phyloP scores from a whole-genome alignment of 495 filamentous ascomycete species.

The Penicillium goetzii region DNA sequence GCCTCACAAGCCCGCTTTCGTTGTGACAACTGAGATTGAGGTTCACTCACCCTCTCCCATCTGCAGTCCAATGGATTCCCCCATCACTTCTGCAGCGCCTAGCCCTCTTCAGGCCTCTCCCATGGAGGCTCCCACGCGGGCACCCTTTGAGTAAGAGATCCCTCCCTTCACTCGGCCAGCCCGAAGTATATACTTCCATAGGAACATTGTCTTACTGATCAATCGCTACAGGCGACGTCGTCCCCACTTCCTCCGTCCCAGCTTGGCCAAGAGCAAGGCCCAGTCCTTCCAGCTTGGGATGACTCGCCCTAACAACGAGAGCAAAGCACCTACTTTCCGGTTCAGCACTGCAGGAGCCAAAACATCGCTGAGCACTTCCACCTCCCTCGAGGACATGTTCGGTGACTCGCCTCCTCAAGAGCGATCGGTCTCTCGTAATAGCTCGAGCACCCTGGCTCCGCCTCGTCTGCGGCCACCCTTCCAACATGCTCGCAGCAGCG shows the following conservation, averaged over 20 bases:
- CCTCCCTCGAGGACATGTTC: conserved; percentile 79
- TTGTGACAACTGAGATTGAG: conserved; percentile 58
- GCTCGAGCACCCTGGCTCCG: conserved; percentile 39
- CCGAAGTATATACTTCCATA: neutral
- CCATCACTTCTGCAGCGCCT: conserved; percentile 38
- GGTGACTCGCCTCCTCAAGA: conserved; percentile 77
- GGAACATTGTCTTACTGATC: neutral
- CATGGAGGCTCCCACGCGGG: conserved; percentile 51
- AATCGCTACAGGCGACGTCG: conserved; percentile 39
- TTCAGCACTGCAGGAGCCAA: conserved; percentile 67
- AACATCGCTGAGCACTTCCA: conserved; percentile 56
- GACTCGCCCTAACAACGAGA: conserved; percentile 51
- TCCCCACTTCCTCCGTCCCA: conserved; percentile 47
- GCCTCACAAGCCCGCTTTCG: conserved; percentile 81
- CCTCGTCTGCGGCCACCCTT: conserved; percentile 67
- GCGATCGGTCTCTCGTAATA: conserved; percentile 41
- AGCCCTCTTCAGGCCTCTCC: conserved; percentile 56
- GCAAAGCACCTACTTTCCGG: conserved; percentile 71
- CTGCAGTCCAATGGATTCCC: conserved; percentile 54
- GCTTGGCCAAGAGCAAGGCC: conserved; percentile 46
- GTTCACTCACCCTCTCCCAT: conserved; percentile 69
- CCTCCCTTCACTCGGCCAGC: too few relatives aligned
- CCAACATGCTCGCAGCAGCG: conserved; percentile 60
- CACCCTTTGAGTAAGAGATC: conserved; percentile 42
- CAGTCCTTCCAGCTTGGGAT: conserved; percentile 47